Evolutionary conservation across 179 eudicot species (phyloP).

Genomic region (Vitellaria paradoxa): DNA sequence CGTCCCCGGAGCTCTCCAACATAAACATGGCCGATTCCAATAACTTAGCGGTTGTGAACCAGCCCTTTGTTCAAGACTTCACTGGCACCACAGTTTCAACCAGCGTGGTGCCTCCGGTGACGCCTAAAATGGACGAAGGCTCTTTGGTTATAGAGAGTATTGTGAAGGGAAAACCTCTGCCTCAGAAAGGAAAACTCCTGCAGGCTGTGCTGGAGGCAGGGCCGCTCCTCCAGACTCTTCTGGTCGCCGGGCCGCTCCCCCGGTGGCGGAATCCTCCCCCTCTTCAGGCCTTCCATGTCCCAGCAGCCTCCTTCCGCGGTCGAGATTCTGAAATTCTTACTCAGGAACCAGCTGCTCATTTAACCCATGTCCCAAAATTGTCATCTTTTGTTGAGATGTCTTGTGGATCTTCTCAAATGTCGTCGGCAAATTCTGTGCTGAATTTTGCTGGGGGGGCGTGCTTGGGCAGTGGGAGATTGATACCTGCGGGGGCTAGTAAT

Average conservation of each 20-base stretch:
- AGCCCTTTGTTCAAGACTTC: constrained; percentile 19
- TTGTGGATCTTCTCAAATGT: constrained; percentile 29
- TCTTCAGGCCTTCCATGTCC: constrained; percentile 37
- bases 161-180: constrained; percentile 50
- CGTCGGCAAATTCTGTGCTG: constrained; percentile 27
- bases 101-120: background rate
- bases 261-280: constrained; percentile 82
- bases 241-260: constrained; percentile 78
- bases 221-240: constrained; percentile 71
- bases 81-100: background rate
- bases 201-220: constrained; percentile 72
- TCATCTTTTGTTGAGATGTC: constrained; percentile 28
- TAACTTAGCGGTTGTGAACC: constrained; percentile 9
- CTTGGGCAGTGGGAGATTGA: constrained; percentile 12
- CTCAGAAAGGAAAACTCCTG: constrained; percentile 65
- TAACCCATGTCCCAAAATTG: constrained; percentile 13
- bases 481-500: constrained; percentile 7
- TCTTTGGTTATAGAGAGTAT: constrained; percentile 44
- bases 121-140: constrained; percentile 32
- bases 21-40: constrained; percentile 22
- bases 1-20: constrained; percentile 32
- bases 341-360: constrained; percentile 14
- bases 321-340: constrained; percentile 5
- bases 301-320: constrained; percentile 43
- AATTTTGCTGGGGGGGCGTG: constrained; percentile 30